phyloP scores from a whole-genome alignment of 169 alveolate species.

The Plasmodium gonderi region DNA sequence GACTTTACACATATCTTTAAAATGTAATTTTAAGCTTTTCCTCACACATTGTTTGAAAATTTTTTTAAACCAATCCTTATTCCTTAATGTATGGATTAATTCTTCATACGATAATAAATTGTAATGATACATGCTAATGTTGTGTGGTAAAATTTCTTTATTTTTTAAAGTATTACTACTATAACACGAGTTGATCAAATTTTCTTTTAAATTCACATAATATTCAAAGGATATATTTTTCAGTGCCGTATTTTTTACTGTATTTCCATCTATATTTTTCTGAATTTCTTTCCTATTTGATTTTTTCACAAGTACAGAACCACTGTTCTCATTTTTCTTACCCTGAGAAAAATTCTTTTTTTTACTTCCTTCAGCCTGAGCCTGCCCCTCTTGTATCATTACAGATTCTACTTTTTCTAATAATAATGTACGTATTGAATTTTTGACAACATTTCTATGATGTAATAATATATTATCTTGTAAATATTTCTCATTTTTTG shows the following conservation, averaged over 20 bases:
- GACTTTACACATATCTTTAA: constrained; percentile 44
- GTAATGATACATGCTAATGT: background rate
- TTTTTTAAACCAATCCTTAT: constrained; percentile 37
- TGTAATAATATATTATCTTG: constrained; percentile 44
- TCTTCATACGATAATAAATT: constrained; percentile 34
- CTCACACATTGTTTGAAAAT: constrained; percentile 18
- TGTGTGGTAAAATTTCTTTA: background rate
- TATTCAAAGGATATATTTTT: background rate
- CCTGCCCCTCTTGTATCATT: background rate
- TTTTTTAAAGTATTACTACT: background rate
- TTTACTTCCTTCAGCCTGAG: background rate
- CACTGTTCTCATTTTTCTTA: background rate
- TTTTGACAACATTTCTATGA: constrained; percentile 25
- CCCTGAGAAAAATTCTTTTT: background rate
- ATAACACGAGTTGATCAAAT: background rate
- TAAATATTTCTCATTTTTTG: constrained; percentile 21
- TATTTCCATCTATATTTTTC: background rate
- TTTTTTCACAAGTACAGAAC: background rate
- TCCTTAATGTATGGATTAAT: constrained; percentile 23
- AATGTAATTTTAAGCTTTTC: constrained; percentile 25
- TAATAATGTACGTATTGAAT: constrained; percentile 21
- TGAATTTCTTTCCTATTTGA: background rate
- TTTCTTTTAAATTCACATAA: background rate
- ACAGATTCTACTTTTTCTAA: constrained; percentile 2
- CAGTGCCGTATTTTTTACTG: background rate